A percentile compares a stretch with the other conserved stretches of the same genome.
Evolutionary conservation across 225 moss, liverwort and hornwort species (phyloP).

Genomic region (Physcomitrellopsis africana): DNA sequence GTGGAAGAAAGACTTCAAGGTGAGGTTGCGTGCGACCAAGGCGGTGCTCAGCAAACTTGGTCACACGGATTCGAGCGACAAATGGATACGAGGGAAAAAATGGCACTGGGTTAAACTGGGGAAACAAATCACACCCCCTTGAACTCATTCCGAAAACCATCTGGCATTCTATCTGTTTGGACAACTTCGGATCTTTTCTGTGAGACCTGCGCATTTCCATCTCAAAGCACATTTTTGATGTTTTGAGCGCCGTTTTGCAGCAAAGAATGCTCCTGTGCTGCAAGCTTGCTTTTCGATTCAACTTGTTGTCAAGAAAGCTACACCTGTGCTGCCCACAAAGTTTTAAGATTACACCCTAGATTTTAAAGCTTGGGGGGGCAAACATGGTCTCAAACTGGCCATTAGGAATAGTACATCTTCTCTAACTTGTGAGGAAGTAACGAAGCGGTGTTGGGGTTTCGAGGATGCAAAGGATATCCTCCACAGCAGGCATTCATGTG

Average conservation of each 20-base stretch:
- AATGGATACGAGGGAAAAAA: constrained; percentile 22
- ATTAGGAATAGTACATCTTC: constrained; percentile 17
- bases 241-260: constrained; percentile 36
- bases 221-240: constrained; percentile 30
- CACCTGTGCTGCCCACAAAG: background rate
- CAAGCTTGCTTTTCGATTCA: constrained; percentile 17
- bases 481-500: constrained; percentile 50
- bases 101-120: constrained; percentile 82
- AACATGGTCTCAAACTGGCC: constrained; percentile 17
- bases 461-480: constrained; percentile 58
- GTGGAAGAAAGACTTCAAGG: constrained; percentile 99
- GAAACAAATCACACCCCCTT: constrained; percentile 64
- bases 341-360: background rate
- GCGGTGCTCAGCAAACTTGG: constrained; percentile 85
- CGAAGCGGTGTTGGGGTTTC: constrained; percentile 51
- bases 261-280: constrained; percentile 10
- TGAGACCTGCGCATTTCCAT: constrained; percentile 19
- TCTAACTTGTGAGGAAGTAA: constrained; percentile 35
- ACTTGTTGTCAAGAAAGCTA: no score
- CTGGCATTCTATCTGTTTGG: constrained; percentile 1
- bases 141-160: background rate
- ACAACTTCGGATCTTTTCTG: background rate
- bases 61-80: constrained; percentile 59
- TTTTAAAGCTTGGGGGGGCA: background rate
- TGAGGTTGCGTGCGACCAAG: constrained; percentile 91